Percentiles rank a stretch among this genome's conserved stretches.
phyloP scores from a whole-genome alignment of 371 early-diverging fungal genomes.

The Syncephalis fuscata region DNA sequence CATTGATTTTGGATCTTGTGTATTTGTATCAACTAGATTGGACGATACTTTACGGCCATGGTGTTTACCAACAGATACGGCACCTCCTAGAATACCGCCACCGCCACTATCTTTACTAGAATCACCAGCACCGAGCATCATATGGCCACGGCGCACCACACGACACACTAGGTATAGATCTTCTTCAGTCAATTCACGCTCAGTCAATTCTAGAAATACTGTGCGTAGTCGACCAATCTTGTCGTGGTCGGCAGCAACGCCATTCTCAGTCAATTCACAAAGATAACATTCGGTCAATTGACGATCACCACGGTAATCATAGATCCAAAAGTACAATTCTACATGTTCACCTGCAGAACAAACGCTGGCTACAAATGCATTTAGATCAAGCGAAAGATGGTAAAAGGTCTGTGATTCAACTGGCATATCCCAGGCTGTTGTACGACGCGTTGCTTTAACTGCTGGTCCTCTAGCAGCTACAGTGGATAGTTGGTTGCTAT shows the following conservation, averaged over 20 bases:
- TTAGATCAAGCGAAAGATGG: constrained; percentile 37
- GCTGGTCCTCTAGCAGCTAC: no score
- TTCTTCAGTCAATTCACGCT: constrained; percentile 27
- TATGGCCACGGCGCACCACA: constrained; percentile 37
- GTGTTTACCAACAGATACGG: not conserved
- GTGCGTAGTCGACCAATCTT: constrained; percentile 30
- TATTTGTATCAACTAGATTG: constrained; percentile 4
- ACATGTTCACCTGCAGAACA: constrained; percentile 40
- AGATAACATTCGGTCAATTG: constrained; percentile 45
- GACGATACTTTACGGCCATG: constrained; percentile 7
- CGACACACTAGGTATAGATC: constrained; percentile 37
- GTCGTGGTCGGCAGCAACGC: constrained; percentile 31
- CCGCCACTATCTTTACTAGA: constrained; percentile 4
- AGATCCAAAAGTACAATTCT: constrained; percentile 49
- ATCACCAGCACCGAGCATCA: constrained; percentile 35
- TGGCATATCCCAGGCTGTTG: no score
- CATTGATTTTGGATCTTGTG: constrained; percentile 2
- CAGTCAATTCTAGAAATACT: constrained; percentile 34
- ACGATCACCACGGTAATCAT: constrained; percentile 22
- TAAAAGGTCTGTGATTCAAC: no score
- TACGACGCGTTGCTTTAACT: no score
- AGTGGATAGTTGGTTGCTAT: constrained; percentile 11
- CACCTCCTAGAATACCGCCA: constrained; percentile 1
- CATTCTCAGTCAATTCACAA: constrained; percentile 29
- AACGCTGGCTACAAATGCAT: constrained; percentile 42